Base-by-base conservation (phyloP, 2,329 filamentous ascomycete species). In the Rhytidhysteron rufulum region DNA sequence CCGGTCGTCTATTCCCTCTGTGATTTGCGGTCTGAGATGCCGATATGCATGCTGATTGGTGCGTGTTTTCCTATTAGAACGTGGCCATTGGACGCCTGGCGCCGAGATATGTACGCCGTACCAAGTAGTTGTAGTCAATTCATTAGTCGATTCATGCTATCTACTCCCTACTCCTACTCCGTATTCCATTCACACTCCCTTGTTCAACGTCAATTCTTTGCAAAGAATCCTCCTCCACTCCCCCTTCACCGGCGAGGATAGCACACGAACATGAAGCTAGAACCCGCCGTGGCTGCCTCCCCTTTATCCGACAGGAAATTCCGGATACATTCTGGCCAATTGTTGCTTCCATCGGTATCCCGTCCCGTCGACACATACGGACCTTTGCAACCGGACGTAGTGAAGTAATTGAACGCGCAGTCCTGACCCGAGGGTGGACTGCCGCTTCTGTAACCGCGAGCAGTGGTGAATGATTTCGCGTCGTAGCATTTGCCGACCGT, bases 381-480 rank as follows among this genome's bases (percentile, higher is more conserved):
- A 10, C 40, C 40, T n/a, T 42, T 38, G 29, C 34, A 42, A 11
- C 40, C 34, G 3, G 17, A 5, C n/a, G 34, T 13, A 8, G 6
- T 30, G 27, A 32, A 42, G 34, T 38, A 42, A 16, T 38, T 42
- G 40, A 42, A 42, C 5, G 34, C 30, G 22, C 40, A 42, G 4
- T 42, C 40, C 7, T 37, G 18, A n/a, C 34, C 40, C 15, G 6
- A 24, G 10, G 27, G 40, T 15, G 40, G 8, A 33, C n/a, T 24
- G n/a, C 40, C 40, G n/a, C 21, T 37, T 11, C 40, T n/a, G 18
- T 33, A 42, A 17, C 40, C 40, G 4, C 34, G 34, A 4, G 29
- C 40, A 8, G 40, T 42, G n/a, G 40, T 38, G 40, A 42, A 42
- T n/a, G 24, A 38, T 30, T 42, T 32, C 11, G 40, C 27, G 19